Conservation (phyloP, 2,329 filamentous ascomycete genomes). For the Ophiostoma angusticollis region DNA sequence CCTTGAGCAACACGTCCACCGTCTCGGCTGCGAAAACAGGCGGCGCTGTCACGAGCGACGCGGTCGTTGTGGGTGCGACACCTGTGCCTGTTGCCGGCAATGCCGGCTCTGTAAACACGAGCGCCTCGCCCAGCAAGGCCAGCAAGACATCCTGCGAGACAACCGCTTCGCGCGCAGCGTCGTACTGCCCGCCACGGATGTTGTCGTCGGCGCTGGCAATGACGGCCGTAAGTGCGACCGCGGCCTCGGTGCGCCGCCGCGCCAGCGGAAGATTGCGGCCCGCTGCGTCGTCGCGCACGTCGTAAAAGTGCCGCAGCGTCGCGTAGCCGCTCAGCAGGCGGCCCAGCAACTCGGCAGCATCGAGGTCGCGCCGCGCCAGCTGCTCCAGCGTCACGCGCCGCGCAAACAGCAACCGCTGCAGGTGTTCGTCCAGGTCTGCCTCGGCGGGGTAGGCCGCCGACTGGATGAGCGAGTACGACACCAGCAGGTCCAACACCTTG, state of each 20-base stretch:
- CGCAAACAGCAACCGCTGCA: conserved; percentile 56
- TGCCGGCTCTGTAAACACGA: conserved; percentile 53
- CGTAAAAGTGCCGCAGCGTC: conserved; percentile 79
- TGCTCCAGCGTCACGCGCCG: conserved; percentile 59
- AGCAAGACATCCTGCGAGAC: conserved; percentile 82
- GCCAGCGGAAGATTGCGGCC: conserved; percentile 33
- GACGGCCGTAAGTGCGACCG: conserved; percentile 64
- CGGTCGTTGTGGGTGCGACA: neutral
- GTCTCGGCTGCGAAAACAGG: conserved; percentile 49
- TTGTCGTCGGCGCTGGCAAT: conserved; percentile 79
- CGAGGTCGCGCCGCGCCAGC: conserved; percentile 61
- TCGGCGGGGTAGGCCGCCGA: conserved; percentile 66
- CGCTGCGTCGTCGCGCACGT: conserved; percentile 52
- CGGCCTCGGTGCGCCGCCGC: conserved; percentile 58
- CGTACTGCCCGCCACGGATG: conserved; percentile 81
- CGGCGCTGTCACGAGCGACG: conserved; percentile 14
- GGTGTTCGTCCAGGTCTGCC: conserved; percentile 57
- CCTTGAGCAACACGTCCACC: conserved; percentile 61
- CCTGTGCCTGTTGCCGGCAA: neutral
- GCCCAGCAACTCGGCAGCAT: conserved; percentile 72
- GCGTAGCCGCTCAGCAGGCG: conserved; percentile 86
- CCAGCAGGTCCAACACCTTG: conserved; percentile 74
- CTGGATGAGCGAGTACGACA: conserved; percentile 75
- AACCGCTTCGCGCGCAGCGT: conserved; percentile 65
- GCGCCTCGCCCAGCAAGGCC: conserved; percentile 68